phyloP scores from a whole-genome alignment of 2,329 filamentous ascomycete species.

The Penicillium sp. region DNA sequence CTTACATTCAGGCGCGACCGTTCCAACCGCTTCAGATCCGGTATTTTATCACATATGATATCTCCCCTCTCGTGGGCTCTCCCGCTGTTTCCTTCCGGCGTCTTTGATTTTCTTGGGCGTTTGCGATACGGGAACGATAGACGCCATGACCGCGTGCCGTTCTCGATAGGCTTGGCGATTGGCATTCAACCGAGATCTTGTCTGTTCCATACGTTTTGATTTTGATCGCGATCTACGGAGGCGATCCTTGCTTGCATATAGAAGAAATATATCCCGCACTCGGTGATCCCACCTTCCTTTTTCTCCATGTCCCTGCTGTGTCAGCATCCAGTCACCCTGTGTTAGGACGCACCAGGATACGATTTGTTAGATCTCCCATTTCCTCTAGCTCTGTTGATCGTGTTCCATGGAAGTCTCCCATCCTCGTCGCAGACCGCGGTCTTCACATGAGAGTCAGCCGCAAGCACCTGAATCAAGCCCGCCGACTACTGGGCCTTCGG shows the following conservation, averaged over 20 bases:
- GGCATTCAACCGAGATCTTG: constrained; percentile 11
- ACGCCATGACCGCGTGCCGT: constrained; percentile 10
- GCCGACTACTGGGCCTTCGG: not conserved
- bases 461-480: not conserved
- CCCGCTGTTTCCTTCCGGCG: constrained; percentile 10
- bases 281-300: constrained; percentile 6
- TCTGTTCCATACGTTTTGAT: constrained; percentile 16
- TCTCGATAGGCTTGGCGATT: constrained; percentile 5
- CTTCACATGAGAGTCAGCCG: constrained; percentile 5
- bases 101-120: constrained; percentile 16
- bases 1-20: constrained; percentile 8
- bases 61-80: constrained; percentile 3
- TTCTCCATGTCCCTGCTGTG: not conserved
- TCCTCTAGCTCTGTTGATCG: not conserved
- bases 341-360: too few species aligned
- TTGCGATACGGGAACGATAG: constrained; percentile 13
- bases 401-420: constrained; percentile 3
- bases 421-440: constrained; percentile 8
- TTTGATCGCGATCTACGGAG: constrained; percentile 17
- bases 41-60: constrained; percentile 7
- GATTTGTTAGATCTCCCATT: not conserved
- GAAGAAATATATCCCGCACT: constrained; percentile 18
- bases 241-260: constrained; percentile 19
- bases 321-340: too few species aligned
- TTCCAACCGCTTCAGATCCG: constrained; percentile 6